These are phyloP conservation scores for Neurospora sublineolata DNA, from an alignment of 495 filamentous ascomycete genomes.

Conservation along the genomic window DNA sequence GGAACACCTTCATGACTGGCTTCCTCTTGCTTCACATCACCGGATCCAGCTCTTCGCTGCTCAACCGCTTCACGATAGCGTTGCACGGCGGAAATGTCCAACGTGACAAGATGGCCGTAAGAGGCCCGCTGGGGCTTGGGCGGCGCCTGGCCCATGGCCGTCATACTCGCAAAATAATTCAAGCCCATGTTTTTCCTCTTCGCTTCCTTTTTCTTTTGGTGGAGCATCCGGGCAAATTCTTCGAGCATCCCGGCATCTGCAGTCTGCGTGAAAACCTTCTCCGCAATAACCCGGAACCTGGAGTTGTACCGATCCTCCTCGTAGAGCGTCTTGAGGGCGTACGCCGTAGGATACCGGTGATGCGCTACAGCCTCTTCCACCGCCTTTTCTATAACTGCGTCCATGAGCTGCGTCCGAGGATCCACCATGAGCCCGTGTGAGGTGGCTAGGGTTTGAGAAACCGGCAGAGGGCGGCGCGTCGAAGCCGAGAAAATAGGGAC, in stretches of 20 bases:
- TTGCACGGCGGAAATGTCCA: constrained; percentile 21
- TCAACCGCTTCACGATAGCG: not conserved
- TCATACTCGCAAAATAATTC: constrained; percentile 35
- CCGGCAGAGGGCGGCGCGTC: not conserved
- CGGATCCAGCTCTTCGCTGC: not conserved
- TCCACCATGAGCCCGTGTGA: constrained; percentile 7
- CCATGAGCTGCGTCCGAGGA: constrained; percentile 15
- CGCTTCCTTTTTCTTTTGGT: constrained; percentile 37
- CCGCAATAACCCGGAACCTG: constrained; percentile 34
- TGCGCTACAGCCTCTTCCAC: constrained; percentile 38
- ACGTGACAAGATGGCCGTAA: constrained; percentile 29
- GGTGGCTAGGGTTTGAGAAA: constrained; percentile 1
- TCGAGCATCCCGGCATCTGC: constrained; percentile 31
- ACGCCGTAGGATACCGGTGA: constrained; percentile 43
- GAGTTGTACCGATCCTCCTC: constrained; percentile 32
- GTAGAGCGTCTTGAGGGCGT: constrained; percentile 41
- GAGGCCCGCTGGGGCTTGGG: constrained; percentile 29
- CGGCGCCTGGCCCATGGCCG: constrained; percentile 20
- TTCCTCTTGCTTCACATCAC: constrained; percentile 18
- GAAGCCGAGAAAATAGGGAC: not conserved
- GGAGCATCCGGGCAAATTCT: constrained; percentile 31
- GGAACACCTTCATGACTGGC: constrained; percentile 15
- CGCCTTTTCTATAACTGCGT: constrained; percentile 24
- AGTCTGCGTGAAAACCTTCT: constrained; percentile 34
- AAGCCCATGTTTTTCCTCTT: constrained; percentile 35